phyloP scores from a whole-genome alignment of 495 filamentous ascomycete species.

The Lentithecium fluviatile region DNA sequence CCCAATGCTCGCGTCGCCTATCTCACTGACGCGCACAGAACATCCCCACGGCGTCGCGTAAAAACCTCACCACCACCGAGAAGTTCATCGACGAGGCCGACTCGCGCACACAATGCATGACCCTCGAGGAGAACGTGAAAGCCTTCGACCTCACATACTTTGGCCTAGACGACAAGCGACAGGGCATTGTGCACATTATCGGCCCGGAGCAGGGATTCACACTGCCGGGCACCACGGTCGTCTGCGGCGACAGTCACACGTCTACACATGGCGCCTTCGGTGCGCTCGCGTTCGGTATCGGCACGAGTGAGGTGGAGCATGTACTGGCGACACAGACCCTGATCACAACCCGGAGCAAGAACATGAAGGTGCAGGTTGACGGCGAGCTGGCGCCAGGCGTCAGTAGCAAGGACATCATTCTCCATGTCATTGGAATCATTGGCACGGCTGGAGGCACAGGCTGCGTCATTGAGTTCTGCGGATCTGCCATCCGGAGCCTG shows the following conservation, averaged over 20 bases:
- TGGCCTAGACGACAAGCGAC: conserved; percentile 90
- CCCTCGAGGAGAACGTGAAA: conserved; percentile 95
- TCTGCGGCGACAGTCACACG: conserved; percentile 96
- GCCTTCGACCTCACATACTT: conserved; percentile 97
- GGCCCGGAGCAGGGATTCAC: conserved; percentile 99
- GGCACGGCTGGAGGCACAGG: conserved; percentile 95
- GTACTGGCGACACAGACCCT: conserved; percentile 94
- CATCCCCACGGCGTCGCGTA: conserved; percentile 83
- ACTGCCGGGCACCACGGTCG: conserved; percentile 92
- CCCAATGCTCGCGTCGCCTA: neutral
- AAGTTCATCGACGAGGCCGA: conserved; percentile 91
- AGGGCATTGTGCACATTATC: conserved; percentile 98
- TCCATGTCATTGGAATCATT: conserved; percentile 90
- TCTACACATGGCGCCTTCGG: conserved; percentile 98
- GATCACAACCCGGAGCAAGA: conserved; percentile 92
- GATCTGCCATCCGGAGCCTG: conserved; percentile 81
- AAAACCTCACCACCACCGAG: conserved; percentile 80
- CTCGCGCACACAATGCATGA: conserved; percentile 88
- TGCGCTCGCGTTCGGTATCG: conserved; percentile 93
- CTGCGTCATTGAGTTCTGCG: conserved; percentile 94
- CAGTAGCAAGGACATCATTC: conserved; percentile 93
- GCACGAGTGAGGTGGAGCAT: conserved; percentile 97
- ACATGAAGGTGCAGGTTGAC: conserved; percentile 96
- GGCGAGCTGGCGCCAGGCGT: conserved; percentile 88
- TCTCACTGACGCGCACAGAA: conserved; percentile 57